A percentile compares a stretch with the other conserved stretches of the same genome.
These are phyloP conservation scores for Colletotrichum aenigma DNA, from an alignment of 2,329 filamentous ascomycete species.

Conservation along the genomic window DNA sequence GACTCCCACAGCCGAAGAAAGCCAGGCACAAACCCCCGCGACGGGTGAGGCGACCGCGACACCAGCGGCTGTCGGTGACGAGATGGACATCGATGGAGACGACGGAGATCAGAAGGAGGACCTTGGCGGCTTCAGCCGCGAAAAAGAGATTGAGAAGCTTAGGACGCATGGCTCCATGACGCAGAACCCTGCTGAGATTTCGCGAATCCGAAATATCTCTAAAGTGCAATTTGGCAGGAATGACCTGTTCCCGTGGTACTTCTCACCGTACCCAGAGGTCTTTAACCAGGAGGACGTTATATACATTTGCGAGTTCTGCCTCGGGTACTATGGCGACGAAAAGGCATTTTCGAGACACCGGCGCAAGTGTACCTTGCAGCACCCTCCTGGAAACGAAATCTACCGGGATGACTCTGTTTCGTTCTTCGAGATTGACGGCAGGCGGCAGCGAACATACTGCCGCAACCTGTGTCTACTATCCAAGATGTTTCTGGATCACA, in stretches of 20 bases:
- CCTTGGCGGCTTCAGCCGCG: conserved; percentile 68
- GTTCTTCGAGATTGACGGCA: conserved; percentile 96
- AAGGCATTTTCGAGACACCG: conserved; percentile 87
- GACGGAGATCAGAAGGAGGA: conserved; percentile 48
- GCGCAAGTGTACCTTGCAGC: conserved; percentile 85
- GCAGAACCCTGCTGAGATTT: conserved; percentile 96
- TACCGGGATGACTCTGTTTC: conserved; percentile 94
- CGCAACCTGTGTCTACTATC: conserved; percentile 92
- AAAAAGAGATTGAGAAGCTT: conserved; percentile 95
- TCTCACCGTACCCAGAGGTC: conserved; percentile 91
- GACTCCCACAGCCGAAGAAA: conserved; percentile 43
- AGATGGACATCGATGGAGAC: conserved; percentile 61
- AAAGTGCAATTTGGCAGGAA: conserved; percentile 92
- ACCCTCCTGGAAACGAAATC: conserved; percentile 97
- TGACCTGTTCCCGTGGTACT: conserved; percentile 98
- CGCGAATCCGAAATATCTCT: conserved; percentile 91
- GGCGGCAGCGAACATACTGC: conserved; percentile 93
- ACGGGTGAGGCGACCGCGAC: conserved; percentile 50
- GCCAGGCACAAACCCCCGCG: conserved; percentile 47
- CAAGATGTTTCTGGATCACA: conserved; percentile 97
- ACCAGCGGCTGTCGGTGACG: conserved; percentile 48
- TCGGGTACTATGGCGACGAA: conserved; percentile 85
- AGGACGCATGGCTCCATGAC: conserved; percentile 97
- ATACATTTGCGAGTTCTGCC: conserved; percentile 96
- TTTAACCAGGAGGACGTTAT: conserved; percentile 90